Conservation (phyloP, 257 asterid species). For the Capsicum baccatum region DNA sequence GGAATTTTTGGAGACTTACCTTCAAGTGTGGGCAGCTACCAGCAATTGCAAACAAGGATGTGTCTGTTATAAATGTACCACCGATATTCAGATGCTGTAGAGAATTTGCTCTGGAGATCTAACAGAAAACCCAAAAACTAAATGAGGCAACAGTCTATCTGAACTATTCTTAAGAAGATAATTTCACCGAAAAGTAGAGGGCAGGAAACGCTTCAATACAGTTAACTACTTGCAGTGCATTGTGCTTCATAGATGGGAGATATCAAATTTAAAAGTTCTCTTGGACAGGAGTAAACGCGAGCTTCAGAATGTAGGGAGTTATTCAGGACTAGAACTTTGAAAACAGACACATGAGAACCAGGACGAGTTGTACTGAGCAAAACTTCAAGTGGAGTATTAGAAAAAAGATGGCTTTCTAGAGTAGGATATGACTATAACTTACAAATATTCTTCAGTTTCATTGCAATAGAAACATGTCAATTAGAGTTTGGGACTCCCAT, state of each 20-base stretch:
- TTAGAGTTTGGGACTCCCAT: not conserved
- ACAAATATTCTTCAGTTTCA: not conserved
- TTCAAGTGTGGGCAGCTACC: constrained; percentile 74
- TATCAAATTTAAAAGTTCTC: not conserved
- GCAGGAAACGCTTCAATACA: not conserved
- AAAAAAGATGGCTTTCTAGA: not conserved
- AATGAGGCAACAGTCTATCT: not conserved
- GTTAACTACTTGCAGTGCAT: not conserved
- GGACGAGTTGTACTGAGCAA: not conserved
- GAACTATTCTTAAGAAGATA: not conserved
- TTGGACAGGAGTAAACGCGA: not conserved
- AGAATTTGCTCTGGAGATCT: constrained; percentile 74
- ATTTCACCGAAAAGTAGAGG: constrained; percentile 14
- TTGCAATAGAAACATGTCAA: not conserved
- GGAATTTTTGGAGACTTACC: constrained; percentile 44
- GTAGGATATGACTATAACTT: not conserved
- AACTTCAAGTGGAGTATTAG: not conserved
- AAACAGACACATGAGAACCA: not conserved
- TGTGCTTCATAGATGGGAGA: not conserved
- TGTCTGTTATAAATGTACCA: constrained; percentile 85
- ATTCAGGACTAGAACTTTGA: not conserved
- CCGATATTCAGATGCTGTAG: constrained; percentile 84
- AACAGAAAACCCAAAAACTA: constrained; percentile 26
- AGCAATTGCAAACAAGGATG: constrained; percentile 71
- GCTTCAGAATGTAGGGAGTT: not conserved